Base-by-base conservation (phyloP, 2,329 filamentous ascomycete species). In the Chaetomiaceae sp. region DNA sequence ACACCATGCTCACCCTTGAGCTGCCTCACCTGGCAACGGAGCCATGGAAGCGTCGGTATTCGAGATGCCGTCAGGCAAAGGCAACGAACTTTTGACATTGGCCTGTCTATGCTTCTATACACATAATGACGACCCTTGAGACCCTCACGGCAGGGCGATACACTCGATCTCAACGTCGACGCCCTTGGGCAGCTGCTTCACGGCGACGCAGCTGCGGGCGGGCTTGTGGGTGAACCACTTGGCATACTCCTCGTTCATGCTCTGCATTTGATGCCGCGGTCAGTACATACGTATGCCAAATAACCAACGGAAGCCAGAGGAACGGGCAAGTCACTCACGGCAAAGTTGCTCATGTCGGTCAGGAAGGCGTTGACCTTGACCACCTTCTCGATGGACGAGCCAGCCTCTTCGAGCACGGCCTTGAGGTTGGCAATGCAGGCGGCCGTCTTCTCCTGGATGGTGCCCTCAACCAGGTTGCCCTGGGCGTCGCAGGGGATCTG, bases 301-400 rank as follows among this genome's bases (percentile, higher is more conserved):
- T 6, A 22, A 17, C 12, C 23, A 9, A 12, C 11, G 9, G 6
- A 29, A 19, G 9, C 15, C 19, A 12, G 19, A 15, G 12, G n/a
- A 42, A 27, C 15, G 6, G 3, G 4, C 6, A 8, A 36, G 54
- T 20, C 23, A 17, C 77, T 62, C 66, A 80, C 78, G 46, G 81
- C 84, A 68, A 97, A 97, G 73, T 94, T 80, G 59, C 79, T 82
- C 92, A 97, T 97, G 72, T 95, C 88, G 47, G 87, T 86, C 58
- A 97, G 75, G 80, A 96, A 97, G 68, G 96, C 87, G 69, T 85
- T 89, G 64, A 91, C 88, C 81, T 96, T 96, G 74, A 96, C 88
- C 43, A 96, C 86, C 71, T 85, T 88, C 59, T 82, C 73, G 55
- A 97, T 80, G 48, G 80, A 82, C 20, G 88, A 91, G 50, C 89